phyloP scores from a whole-genome alignment of 2,329 filamentous ascomycete species.

The Aspergillus proliferans region DNA sequence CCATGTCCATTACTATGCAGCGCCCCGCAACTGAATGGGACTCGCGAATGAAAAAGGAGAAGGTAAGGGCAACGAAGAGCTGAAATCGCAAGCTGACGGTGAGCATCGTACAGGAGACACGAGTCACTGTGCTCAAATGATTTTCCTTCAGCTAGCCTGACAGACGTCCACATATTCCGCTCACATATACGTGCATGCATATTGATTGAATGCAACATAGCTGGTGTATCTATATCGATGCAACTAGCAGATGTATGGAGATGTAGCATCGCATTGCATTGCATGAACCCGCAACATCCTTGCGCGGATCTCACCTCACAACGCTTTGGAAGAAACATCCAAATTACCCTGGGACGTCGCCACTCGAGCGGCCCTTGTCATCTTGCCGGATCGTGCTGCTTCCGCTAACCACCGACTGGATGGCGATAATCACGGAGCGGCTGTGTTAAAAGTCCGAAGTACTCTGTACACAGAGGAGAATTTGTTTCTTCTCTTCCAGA shows the following conservation, averaged over 20 bases:
- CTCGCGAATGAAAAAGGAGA: neutral
- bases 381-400: too few relatives aligned
- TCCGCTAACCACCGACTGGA: too few relatives aligned
- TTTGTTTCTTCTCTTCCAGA: neutral
- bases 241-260: too few relatives aligned
- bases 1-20: neutral
- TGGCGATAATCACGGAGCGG: too few relatives aligned
- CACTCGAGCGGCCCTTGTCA: too few relatives aligned
- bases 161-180: too few relatives aligned
- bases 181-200: neutral
- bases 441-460: too few relatives aligned
- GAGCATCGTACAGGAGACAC: too few relatives aligned
- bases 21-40: neutral
- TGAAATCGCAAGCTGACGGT: too few relatives aligned
- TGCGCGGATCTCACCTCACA: conserved; percentile 6
- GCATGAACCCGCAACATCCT: conserved; percentile 1
- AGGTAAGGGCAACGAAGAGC: neutral
- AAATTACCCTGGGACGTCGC: neutral
- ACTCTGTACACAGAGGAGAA: too few relatives aligned
- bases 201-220: neutral
- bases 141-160: too few relatives aligned
- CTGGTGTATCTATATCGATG: neutral
- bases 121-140: too few relatives aligned
- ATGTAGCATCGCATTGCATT: neutral
- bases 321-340: conserved; percentile 1